Evolutionary conservation across 441 rosid species (phyloP).

Genomic region (Lagerstroemia fauriei): DNA sequence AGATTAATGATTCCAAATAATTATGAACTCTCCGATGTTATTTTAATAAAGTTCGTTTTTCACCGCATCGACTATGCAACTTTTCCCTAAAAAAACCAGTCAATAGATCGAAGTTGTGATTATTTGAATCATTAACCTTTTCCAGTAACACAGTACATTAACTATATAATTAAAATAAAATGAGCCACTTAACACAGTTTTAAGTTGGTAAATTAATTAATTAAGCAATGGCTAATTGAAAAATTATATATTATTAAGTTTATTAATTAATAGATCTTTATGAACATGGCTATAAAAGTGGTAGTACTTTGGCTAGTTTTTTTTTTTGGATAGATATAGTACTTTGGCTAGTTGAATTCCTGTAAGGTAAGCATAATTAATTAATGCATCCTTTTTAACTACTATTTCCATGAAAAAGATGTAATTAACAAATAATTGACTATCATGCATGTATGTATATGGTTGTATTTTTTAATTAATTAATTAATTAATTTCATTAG

Average conservation of each 20-base stretch:
- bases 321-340: too few relatives aligned
- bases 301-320: constrained; percentile 1
- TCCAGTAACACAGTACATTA: too few relatives aligned
- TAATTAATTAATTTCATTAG: background rate
- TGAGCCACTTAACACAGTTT: too few relatives aligned
- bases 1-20: too few relatives aligned
- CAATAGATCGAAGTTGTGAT: too few relatives aligned
- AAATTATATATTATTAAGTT: background rate
- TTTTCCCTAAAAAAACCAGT: too few relatives aligned
- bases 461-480: background rate
- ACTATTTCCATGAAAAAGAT: background rate
- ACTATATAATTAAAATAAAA: too few relatives aligned
- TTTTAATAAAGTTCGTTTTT: too few relatives aligned
- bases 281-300: background rate
- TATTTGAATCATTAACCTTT: too few relatives aligned
- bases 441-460: background rate
- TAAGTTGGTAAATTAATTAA: background rate
- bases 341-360: background rate
- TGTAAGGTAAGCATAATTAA: background rate
- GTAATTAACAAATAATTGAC: background rate
- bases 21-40: too few relatives aligned
- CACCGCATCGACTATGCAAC: too few relatives aligned
- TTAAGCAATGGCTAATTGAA: background rate
- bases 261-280: background rate
- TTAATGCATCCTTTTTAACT: background rate